phyloP scores from a whole-genome alignment of 345 rosid genomes.

The Hibiscus syriacus region DNA sequence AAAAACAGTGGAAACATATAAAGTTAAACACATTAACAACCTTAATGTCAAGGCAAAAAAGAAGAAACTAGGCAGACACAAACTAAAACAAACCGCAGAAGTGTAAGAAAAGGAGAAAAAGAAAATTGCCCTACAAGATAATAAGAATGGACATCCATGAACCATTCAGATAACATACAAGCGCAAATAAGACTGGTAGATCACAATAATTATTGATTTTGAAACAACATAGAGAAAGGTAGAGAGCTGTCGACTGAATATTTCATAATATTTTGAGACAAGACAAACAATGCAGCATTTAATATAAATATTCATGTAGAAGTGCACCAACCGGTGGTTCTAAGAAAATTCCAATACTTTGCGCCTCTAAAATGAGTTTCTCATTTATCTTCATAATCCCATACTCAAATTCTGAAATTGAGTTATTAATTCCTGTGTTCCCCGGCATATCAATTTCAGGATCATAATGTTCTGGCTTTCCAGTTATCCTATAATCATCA shows the following conservation, averaged over 20 bases:
- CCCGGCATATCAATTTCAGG: slow-evolving; percentile 37
- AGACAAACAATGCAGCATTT: background rate
- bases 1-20: slow-evolving; percentile 17
- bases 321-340: slow-evolving; percentile 54
- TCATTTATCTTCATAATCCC: slow-evolving; percentile 52
- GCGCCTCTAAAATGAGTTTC: slow-evolving; percentile 69
- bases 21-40: slow-evolving; percentile 1
- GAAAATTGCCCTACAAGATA: background rate
- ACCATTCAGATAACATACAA: background rate
- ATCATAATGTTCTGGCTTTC: slow-evolving; percentile 43
- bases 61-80: background rate
- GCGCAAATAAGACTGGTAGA: background rate
- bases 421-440: slow-evolving; percentile 23
- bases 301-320: slow-evolving; percentile 1
- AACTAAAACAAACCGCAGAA: slow-evolving; percentile 5
- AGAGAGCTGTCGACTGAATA: slow-evolving; percentile 1
- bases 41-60: slow-evolving; percentile 1
- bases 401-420: slow-evolving; percentile 52
- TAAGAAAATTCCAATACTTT: slow-evolving; percentile 76
- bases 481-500: slow-evolving; percentile 46
- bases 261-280: slow-evolving; percentile 8
- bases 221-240: background rate
- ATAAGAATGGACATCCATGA: background rate
- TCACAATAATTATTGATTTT: background rate
- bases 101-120: slow-evolving; percentile 1